Percentiles rank a stretch among this genome's conserved stretches.
phyloP scores from a whole-genome alignment of 306 rosid genomes.

The Alnus glutinosa region DNA sequence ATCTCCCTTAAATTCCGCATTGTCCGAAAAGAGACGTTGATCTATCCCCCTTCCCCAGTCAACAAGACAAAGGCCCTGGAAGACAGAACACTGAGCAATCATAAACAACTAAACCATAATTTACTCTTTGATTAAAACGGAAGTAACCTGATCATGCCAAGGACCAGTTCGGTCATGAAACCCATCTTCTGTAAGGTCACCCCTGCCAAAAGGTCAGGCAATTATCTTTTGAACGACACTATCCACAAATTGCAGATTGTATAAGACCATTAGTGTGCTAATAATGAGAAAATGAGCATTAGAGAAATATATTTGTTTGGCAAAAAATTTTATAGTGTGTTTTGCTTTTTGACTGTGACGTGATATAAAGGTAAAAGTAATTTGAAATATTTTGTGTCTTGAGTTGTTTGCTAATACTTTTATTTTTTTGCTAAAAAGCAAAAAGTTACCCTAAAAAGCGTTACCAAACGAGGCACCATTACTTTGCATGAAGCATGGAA shows the following conservation, averaged over 20 bases:
- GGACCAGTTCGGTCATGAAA: slow-evolving; percentile 62
- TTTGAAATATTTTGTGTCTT: too few species aligned
- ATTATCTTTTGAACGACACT: slow-evolving; percentile 13
- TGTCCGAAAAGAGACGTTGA: slow-evolving; percentile 69
- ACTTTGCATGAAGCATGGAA: background rate
- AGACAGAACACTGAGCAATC: slow-evolving; percentile 25
- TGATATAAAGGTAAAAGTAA: too few species aligned
- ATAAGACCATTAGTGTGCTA: slow-evolving; percentile 7
- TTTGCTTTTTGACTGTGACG: too few species aligned
- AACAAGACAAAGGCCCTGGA: slow-evolving; percentile 93
- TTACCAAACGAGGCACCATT: background rate
- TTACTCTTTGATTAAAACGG: slow-evolving; percentile 17
- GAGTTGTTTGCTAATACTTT: too few species aligned
- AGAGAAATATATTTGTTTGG: background rate
- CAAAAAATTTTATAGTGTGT: too few species aligned
- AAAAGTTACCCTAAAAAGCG: too few species aligned
- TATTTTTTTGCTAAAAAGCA: too few species aligned
- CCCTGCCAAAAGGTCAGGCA: slow-evolving; percentile 47
- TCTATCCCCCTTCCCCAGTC: slow-evolving; percentile 99
- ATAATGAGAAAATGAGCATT: slow-evolving; percentile 11
- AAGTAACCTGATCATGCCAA: slow-evolving; percentile 82
- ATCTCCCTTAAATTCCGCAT: slow-evolving; percentile 68
- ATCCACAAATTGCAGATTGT: slow-evolving; percentile 6
- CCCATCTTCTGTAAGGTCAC: slow-evolving; percentile 53
- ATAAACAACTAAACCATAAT: slow-evolving; percentile 14